phyloP scores from a whole-genome alignment of 2,329 filamentous ascomycete species.

The Trichoderma sp. region DNA sequence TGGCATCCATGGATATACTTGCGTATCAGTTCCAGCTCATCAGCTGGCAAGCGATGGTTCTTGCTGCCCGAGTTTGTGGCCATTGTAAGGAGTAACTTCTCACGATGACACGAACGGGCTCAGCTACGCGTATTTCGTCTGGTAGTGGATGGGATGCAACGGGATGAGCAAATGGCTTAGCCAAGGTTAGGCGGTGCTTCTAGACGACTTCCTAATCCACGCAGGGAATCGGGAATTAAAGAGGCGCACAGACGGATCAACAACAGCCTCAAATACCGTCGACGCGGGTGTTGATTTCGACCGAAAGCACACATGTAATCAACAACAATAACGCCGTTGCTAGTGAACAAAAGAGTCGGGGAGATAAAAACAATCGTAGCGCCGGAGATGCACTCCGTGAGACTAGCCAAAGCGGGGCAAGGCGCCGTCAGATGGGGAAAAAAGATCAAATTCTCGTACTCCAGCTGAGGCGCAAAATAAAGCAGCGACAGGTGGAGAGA shows the following conservation, averaged over 20 bases:
- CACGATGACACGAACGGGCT: not conserved
- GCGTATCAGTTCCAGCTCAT: not conserved
- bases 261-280: not conserved
- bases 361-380: not conserved
- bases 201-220: not conserved
- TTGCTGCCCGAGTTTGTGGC: not conserved
- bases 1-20: slow-evolving; percentile 14
- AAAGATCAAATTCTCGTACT: not conserved
- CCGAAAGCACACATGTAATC: not conserved
- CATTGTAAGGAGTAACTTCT: not conserved
- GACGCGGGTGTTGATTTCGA: not conserved
- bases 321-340: not conserved
- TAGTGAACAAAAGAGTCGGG: not conserved
- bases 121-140: not conserved
- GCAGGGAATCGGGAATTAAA: not conserved
- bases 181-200: not conserved
- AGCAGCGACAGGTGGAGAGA: not conserved
- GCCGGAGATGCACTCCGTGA: not conserved
- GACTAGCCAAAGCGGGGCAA: not conserved
- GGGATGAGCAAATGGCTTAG: not conserved
- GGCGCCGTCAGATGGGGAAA: not conserved
- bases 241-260: not conserved
- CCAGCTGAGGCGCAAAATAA: not conserved
- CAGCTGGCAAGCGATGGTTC: not conserved
- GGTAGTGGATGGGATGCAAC: not conserved